Evolutionary conservation across 345 rosid genomes (phyloP).

Genomic region (Brassica napus): DNA sequence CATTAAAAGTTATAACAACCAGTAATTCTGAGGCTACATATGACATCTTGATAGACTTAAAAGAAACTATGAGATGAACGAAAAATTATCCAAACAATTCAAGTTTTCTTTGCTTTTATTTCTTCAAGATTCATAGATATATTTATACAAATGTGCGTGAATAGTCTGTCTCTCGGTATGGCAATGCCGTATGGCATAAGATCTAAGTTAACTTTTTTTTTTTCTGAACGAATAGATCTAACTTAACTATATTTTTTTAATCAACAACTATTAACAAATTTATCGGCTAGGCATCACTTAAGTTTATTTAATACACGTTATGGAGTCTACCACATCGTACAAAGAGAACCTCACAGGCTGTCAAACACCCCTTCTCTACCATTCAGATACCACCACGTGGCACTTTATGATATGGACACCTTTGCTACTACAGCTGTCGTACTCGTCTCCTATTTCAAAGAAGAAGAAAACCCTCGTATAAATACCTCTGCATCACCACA

Average conservation of each 20-base stretch:
- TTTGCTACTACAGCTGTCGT: conserved; percentile 31
- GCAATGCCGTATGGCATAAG: neutral
- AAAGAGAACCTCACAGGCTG: conserved; percentile 34
- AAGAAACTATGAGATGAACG: neutral
- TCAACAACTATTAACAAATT: conserved; percentile 13
- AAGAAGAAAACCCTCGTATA: conserved; percentile 13
- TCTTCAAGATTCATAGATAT: neutral
- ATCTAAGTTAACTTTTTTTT: neutral
- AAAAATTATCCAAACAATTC: neutral
- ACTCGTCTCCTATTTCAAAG: neutral
- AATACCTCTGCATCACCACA: conserved; percentile 18
- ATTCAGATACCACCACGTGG: conserved; percentile 4
- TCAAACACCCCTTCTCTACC: conserved; percentile 12
- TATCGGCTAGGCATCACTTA: conserved; percentile 33
- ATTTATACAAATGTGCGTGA: neutral
- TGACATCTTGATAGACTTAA: neutral
- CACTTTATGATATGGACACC: conserved; percentile 11
- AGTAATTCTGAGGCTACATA: neutral
- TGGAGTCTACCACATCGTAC: conserved; percentile 32
- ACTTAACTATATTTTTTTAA: neutral
- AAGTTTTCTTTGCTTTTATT: neutral
- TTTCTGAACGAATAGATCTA: neutral
- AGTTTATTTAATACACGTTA: conserved; percentile 25
- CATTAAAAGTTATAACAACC: neutral
- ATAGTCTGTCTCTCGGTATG: neutral